These are phyloP conservation scores for Erodium texanum DNA, from an alignment of 441 rosid species.

Conservation along the genomic window DNA sequence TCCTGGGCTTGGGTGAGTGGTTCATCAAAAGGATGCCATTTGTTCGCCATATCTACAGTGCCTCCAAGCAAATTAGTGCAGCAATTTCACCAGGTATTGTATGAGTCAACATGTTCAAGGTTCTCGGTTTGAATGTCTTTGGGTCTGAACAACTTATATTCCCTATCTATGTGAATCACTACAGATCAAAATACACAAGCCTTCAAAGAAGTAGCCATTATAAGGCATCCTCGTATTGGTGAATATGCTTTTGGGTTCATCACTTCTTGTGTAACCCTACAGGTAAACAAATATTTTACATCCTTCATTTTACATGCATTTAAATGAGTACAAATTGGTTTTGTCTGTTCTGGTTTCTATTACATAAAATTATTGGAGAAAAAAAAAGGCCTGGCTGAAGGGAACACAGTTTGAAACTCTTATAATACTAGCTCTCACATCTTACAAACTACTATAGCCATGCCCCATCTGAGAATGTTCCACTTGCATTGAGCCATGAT, in stretches of 20 bases:
- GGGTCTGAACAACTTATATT: conserved; percentile 1
- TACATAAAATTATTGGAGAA: not conserved
- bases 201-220: conserved; percentile 93
- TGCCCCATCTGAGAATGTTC: not conserved
- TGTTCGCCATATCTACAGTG: conserved; percentile 89
- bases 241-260: conserved; percentile 99
- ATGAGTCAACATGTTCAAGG: conserved; percentile 8
- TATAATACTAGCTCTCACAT: too few relatives aligned
- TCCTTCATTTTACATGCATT: too few relatives aligned
- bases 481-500: not conserved
- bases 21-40: conserved; percentile 96
- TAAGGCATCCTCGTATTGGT: conserved; percentile 92
- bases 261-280: conserved; percentile 72
- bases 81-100: conserved; percentile 86
- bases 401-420: not conserved
- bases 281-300: conserved; percentile 31
- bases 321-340: too few relatives aligned
- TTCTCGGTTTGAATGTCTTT: conserved; percentile 8
- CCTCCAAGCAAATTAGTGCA: conserved; percentile 96
- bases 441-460: too few relatives aligned
- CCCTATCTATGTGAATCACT: conserved; percentile 17
- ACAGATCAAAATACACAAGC: conserved; percentile 91
- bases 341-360: too few relatives aligned
- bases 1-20: conserved; percentile 91
- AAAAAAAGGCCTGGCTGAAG: not conserved